Conservation (phyloP, 371 early-diverging fungal species). For the Conidiobolus incongruus region DNA sequence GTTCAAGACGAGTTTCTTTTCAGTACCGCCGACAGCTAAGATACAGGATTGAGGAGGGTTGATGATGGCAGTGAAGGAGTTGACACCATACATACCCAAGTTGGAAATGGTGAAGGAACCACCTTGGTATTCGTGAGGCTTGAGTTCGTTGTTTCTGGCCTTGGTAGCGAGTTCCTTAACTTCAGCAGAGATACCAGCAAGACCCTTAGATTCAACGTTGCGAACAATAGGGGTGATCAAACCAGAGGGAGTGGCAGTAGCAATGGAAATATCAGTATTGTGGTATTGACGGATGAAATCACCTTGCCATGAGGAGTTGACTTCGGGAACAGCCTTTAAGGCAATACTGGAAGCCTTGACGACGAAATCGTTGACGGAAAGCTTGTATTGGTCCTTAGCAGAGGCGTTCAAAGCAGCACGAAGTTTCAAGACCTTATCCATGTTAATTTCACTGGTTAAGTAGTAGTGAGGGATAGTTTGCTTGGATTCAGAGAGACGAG, state of each 20-base stretch:
- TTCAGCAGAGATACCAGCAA: constrained; percentile 58
- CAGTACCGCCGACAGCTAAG: constrained; percentile 73
- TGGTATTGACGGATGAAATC: constrained; percentile 85
- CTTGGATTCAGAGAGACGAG: constrained; percentile 69
- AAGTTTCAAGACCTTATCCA: constrained; percentile 65
- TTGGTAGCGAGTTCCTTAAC: constrained; percentile 70
- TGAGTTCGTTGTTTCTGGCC: constrained; percentile 73
- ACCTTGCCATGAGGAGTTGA: constrained; percentile 90
- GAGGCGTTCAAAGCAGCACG: constrained; percentile 77
- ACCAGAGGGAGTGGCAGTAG: constrained; percentile 85
- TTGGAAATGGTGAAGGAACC: constrained; percentile 96
- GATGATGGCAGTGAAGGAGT: constrained; percentile 91
- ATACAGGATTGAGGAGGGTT: constrained; percentile 93
- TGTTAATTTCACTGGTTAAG: constrained; percentile 66
- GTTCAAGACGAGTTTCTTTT: constrained; percentile 65
- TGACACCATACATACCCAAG: constrained; percentile 92
- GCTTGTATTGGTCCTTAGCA: constrained; percentile 72
- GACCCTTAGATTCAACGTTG: constrained; percentile 65
- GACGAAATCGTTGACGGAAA: constrained; percentile 95
- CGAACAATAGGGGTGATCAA: constrained; percentile 91
- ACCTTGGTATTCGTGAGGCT: constrained; percentile 91
- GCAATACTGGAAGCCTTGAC: constrained; percentile 88
- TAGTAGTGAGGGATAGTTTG: constrained; percentile 89
- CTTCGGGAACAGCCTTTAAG: constrained; percentile 81
- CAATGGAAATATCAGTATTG: constrained; percentile 82